Percentiles rank a stretch among this genome's conserved stretches.
These are phyloP conservation scores for Barnettozyma populi DNA, from an alignment of 805 yeast species.

Conservation along the genomic window DNA sequence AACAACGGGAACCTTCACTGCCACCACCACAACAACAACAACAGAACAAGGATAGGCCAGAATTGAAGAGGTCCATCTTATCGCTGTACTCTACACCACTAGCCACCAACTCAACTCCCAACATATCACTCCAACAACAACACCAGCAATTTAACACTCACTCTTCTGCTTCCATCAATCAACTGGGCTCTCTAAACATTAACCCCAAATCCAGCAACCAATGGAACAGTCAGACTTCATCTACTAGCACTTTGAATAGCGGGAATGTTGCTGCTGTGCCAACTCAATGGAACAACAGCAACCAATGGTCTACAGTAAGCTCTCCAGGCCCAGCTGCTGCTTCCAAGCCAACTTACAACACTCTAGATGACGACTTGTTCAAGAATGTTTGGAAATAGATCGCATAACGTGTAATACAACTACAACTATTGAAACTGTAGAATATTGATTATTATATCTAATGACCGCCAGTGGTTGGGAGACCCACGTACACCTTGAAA, in stretches of 20 bases:
- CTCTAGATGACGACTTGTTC: conserved; percentile 57
- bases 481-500: conserved; percentile 88
- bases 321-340: conserved; percentile 7
- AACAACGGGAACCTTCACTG: conserved; percentile 13
- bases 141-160: conserved; percentile 5
- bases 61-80: conserved; percentile 84
- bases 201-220: conserved; percentile 7
- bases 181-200: conserved; percentile 11
- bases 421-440: not conserved
- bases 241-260: conserved; percentile 2
- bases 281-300: conserved; percentile 6
- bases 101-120: conserved; percentile 21
- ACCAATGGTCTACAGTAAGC: conserved; percentile 22
- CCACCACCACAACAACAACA: conserved; percentile 8
- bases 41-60: conserved; percentile 49
- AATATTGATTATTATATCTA: not conserved
- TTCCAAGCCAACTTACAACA: conserved; percentile 4
- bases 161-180: conserved; percentile 12
- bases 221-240: conserved; percentile 5
- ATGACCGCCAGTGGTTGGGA: conserved; percentile 83
- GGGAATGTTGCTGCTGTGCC: not conserved
- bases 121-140: conserved; percentile 13
- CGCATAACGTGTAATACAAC: not conserved
- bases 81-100: conserved; percentile 72
- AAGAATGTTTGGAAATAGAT: conserved; percentile 59